Evolutionary conservation across 257 asterid species (phyloP), one percentile per base, ranked within the genome.

Genomic region (Lycium barbarum): DNA sequence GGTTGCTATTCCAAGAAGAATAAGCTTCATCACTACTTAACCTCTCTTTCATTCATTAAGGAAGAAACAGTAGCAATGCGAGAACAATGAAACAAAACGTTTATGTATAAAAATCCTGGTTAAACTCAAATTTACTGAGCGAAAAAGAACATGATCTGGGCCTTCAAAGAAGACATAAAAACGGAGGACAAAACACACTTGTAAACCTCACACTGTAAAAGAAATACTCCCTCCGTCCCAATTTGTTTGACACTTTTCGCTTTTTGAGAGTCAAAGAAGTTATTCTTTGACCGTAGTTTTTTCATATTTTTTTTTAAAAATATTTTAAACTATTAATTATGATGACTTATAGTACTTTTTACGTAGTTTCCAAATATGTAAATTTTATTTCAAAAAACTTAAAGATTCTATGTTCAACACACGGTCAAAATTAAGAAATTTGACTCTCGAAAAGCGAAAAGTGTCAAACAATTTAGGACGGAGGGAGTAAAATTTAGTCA

Each of bases 181-280:
- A n/a, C 20, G 9, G 55, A 61, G 79, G 35, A 81, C 84, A 82
- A 82, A 45, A 82, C 79, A 33, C 55, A 61, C 26, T 1, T 9
- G 76, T 38, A 65, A 45, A 26, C 66, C 33, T 26, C 36, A 70
- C 54, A 47, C 13, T 51, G 6, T 1, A 76, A 76, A 51, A 76
- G 22, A 76, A 74, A 51, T 26, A 26, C 33, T 26, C 33, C 33
- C 33, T 26, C 33, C 1, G 33, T 26, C 33, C 33, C 33, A 26
- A 26, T 26, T 26, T 26, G 33, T 26, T 26, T 26, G 33, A 26
- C 33, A 26, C 33, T 26, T 26, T 26, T 26, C 33, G 33, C 33
- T 26, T 26, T 26, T 26, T 1, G 33, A 26, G 33, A 26, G 33
- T 26, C 33, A 26, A 1, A 26, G 33, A 26, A 26, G 33, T 26